A percentile compares a stretch with the other conserved stretches of the same genome.
phyloP scores from a whole-genome alignment of 169 alveolate genomes.

The Hammondia hammondi region DNA sequence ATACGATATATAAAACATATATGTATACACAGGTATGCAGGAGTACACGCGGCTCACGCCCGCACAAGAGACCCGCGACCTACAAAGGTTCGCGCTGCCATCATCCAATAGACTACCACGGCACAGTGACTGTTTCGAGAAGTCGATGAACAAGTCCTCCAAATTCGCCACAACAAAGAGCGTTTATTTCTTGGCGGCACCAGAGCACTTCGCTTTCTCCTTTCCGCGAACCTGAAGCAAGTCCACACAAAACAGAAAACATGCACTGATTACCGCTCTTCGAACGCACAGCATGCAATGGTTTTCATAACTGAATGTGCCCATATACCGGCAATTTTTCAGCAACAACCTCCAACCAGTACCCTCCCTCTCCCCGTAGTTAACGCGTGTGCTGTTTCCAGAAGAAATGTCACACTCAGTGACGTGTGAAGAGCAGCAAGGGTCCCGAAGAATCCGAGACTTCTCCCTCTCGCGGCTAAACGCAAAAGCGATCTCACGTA shows the following conservation, averaged over 20 bases:
- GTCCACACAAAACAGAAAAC: not conserved
- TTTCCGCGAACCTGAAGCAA: slow-evolving; percentile 67
- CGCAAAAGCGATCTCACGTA: no score
- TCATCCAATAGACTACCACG: not conserved
- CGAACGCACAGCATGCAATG: not conserved
- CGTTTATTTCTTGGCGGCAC: slow-evolving; percentile 48
- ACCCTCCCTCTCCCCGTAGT: no score
- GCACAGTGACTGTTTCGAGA: not conserved
- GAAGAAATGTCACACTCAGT: no score
- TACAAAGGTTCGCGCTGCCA: no score
- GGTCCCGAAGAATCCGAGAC: no score
- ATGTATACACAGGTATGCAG: not conserved
- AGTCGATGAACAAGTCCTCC: not conserved
- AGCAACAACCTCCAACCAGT: no score
- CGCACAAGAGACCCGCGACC: not conserved
- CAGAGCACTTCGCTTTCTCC: slow-evolving; percentile 69
- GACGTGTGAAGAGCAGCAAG: no score
- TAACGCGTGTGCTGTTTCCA: no score
- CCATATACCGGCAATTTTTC: no score
- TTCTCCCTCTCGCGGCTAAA: no score
- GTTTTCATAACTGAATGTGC: no score
- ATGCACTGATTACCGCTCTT: no score
- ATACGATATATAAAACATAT: not conserved
- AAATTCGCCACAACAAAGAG: not conserved
- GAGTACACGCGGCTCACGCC: not conserved